Evolutionary conservation across 805 yeast species (phyloP).

Genomic region (Lipomyces lipofer): DNA sequence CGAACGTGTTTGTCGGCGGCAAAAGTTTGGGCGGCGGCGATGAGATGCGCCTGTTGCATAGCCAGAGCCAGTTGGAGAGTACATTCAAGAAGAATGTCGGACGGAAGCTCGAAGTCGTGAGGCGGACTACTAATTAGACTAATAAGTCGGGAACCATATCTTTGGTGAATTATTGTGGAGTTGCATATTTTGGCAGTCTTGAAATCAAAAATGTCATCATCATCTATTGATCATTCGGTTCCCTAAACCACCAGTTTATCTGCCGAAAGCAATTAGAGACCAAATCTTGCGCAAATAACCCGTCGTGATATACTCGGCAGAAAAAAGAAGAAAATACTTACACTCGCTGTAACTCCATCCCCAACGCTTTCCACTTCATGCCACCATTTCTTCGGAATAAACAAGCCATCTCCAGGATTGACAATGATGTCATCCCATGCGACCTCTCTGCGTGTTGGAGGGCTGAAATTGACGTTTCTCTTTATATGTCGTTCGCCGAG

Average conservation of each 20-base stretch:
- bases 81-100: slow-evolving; percentile 21
- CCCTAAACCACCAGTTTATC: slow-evolving; percentile 33
- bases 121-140: too few relatives aligned
- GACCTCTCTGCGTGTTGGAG: slow-evolving; percentile 4
- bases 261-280: neutral
- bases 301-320: too few relatives aligned
- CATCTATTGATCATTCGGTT: too few relatives aligned
- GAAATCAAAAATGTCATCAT: too few relatives aligned
- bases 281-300: neutral
- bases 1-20: slow-evolving; percentile 78
- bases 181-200: too few relatives aligned
- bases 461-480: slow-evolving; percentile 19
- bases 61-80: slow-evolving; percentile 50
- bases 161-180: too few relatives aligned
- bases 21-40: slow-evolving; percentile 85
- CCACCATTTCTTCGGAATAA: slow-evolving; percentile 32
- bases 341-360: slow-evolving; percentile 23
- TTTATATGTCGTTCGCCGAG: neutral
- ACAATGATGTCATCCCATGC: slow-evolving; percentile 13
- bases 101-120: neutral
- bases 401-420: slow-evolving; percentile 30
- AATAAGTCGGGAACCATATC: too few relatives aligned
- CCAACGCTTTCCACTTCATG: slow-evolving; percentile 24
- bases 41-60: slow-evolving; percentile 67
- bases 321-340: neutral